Evolutionary conservation across 2,329 filamentous ascomycete genomes (phyloP), one percentile per base, ranked within the genome.

Genomic region (Calonectria fujianensis): DNA sequence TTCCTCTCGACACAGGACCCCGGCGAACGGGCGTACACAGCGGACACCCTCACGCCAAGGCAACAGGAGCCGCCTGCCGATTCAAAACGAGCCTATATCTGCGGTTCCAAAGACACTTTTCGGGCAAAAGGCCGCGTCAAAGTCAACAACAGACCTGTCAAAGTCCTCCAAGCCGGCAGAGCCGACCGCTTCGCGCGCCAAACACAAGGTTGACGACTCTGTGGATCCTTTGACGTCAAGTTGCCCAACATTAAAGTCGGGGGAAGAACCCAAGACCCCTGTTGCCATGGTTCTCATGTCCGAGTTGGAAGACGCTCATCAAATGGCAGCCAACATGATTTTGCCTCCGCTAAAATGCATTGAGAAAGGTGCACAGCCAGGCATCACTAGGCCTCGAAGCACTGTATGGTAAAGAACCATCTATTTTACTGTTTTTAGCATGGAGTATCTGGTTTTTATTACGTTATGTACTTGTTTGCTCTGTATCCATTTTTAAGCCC

Each of bases 231-330:
- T 50, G 41, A 45, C 70, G 24, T 63, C 72, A 5, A 69, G 61
- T 6, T 16, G 29, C 18, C 57, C 68, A 31, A 52, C 69, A 24
- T 48, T 72, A 32, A 70, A 51, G 37, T 24, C 54, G 18, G 59
- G 39, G 11, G 50, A 71, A 9, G 78, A 75, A 35, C 76, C 75
- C 14, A 80, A 76, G 68, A 80, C 78, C 24, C 78, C 78, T 20
- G 73, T 74, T n/a, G 77, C 78, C 31, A 79, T 80, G 78, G 63
- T 75, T 13, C 61, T 79, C 24, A 29, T 75, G 13, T 41, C 69
- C 8, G 74, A 79, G 48, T 11, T 70, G 50, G 65, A 70, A 9
- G 39, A 68, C 39, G 14, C 64, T 39, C 51, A 20, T 35, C 63
- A 48, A 51, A 69, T 54, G 59, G 54, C 52, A 7, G 32, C 68